Percentiles rank a stretch among this genome's conserved stretches.
phyloP scores from a whole-genome alignment of 2,329 filamentous ascomycete genomes.

The Xylariales sp. region DNA sequence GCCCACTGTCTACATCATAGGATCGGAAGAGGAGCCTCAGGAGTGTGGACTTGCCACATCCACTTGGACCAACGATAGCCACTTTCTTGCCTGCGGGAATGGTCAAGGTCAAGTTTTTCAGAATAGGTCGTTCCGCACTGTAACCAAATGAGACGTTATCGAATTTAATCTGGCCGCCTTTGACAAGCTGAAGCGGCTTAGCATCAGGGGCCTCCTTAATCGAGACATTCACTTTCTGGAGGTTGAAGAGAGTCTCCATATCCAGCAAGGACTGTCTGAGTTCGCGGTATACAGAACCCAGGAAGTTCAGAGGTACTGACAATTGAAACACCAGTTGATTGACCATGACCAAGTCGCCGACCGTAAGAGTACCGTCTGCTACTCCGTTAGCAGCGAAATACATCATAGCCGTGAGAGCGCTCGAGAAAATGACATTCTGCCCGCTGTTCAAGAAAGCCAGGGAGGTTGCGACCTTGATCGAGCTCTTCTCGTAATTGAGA shows the following conservation, averaged over 20 bases:
- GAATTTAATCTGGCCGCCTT: slow-evolving; percentile 86
- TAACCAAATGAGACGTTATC: slow-evolving; percentile 96
- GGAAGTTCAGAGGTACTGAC: slow-evolving; percentile 92
- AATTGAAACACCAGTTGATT: slow-evolving; percentile 99
- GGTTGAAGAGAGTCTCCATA: slow-evolving; percentile 97
- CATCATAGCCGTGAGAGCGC: slow-evolving; percentile 95
- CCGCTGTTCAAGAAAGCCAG: slow-evolving; percentile 89
- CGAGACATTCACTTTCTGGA: slow-evolving; percentile 91
- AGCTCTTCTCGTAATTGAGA: slow-evolving; percentile 82
- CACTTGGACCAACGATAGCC: slow-evolving; percentile 89
- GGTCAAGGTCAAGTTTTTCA: slow-evolving; percentile 77
- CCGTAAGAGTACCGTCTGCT: slow-evolving; percentile 72
- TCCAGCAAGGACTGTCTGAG: slow-evolving; percentile 90
- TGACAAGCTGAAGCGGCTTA: slow-evolving; percentile 63
- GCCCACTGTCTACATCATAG: slow-evolving; percentile 82
- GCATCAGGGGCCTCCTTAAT: slow-evolving; percentile 76
- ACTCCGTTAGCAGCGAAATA: slow-evolving; percentile 91
- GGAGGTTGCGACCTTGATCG: slow-evolving; percentile 94
- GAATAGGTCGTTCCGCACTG: slow-evolving; percentile 77
- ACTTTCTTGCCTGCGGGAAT: slow-evolving; percentile 96
- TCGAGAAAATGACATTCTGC: slow-evolving; percentile 96
- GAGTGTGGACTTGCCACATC: slow-evolving; percentile 94
- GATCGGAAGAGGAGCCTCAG: slow-evolving; percentile 87
- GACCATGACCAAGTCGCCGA: slow-evolving; percentile 96
- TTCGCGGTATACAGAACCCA: slow-evolving; percentile 97